Evolutionary conservation across 331 rosid species (phyloP), one percentile per base, ranked within the genome.

Genomic region (Rosa hybrid): DNA sequence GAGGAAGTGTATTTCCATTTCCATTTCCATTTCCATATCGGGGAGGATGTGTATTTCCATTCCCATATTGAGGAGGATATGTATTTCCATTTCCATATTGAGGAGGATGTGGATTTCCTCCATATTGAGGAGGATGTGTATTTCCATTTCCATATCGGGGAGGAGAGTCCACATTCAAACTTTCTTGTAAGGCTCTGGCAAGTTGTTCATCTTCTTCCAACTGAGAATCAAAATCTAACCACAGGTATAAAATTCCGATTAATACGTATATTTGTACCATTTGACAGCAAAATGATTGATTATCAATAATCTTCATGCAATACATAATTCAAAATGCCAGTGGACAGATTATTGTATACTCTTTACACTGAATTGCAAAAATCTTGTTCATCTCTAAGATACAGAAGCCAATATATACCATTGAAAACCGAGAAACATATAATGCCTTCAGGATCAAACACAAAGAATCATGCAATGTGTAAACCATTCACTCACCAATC

Each of bases 181-280:
- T 94, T 87, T 94, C 91, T 94, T 94, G 97, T 75, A 94, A 38
- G 53, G 97, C 98, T 86, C 90, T 87, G 69, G 98, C 98, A 78
- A 94, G 97, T 81, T 81, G 96, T 78, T 90, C 98, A 78, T 94
- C 98, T 72, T 94, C 98, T 80, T 90, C 90, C 84, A 90, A 79
- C 81, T 88, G 98, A 76, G 86, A 90, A 81, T 81, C 85, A 38
- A 4, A 74, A 82, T 81, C 92, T 89, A 76, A 20, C 51, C 59
- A 84, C 46, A 12, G 57, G 68, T 45, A 64, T 23, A 38, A 76
- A 21, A 51, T 42, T 81, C 65, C 12, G 6, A 71, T 53, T 42
- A 68, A 41, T 68, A 72, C 46, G 65, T 67, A 46, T 67, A 46
- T 3, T 8, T 46, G 44, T 17, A 53, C 53, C 64, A 64, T 63